Evolutionary conservation across 352 stramenopile genomes (phyloP), one percentile per base, ranked within the genome.

Genomic region (Phytophthora hibernalis): DNA sequence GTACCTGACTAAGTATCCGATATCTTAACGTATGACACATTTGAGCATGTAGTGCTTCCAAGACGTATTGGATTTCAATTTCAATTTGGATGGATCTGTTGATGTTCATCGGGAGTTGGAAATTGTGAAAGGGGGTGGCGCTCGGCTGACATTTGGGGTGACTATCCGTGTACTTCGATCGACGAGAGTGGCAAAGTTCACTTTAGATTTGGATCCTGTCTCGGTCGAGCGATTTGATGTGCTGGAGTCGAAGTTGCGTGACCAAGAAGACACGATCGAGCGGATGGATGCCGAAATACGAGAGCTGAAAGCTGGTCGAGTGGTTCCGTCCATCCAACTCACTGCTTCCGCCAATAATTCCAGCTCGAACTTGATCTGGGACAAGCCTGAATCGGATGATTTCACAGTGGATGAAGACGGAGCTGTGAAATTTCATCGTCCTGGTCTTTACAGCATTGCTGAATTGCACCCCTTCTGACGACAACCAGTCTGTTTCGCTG

Each of bases 191-290:
- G 57, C 38, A 1, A 58, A 42, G 21, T 76, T 58, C 24, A 20
- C 43, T 5, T 76, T 76, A 37, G 43, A 68, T 2, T 58, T 73
- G 2, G 21, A 66, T 28, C 33, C 68, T 10, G 49, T 69, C 0
- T 50, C 63, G 0, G 57, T 67, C 0, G 58, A 76, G 20, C 30
- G 59, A 22, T 60, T 76, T 40, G 47, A 73, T 18, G 16, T 64
- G 15, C 16, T 73, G 38, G 52, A 68, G 24, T 56, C 52, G 0
- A 73, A 73, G 33, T 2, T 73, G 31, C 45, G 52, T 2, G 58
- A 65, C 18, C 37, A 54, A 11, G 48, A 59, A 12, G 24, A 58
- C 2, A 47, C 57, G 10, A 18, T 65, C n/a, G 13, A 54, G 18
- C 18, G 13, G n/a, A n/a, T n/a, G n/a, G n/a, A n/a, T n/a, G n/a